Percentiles rank a stretch among this genome's conserved stretches.
Conservation (phyloP, 2,329 filamentous ascomycete species). For the Colletotrichum sp. region DNA sequence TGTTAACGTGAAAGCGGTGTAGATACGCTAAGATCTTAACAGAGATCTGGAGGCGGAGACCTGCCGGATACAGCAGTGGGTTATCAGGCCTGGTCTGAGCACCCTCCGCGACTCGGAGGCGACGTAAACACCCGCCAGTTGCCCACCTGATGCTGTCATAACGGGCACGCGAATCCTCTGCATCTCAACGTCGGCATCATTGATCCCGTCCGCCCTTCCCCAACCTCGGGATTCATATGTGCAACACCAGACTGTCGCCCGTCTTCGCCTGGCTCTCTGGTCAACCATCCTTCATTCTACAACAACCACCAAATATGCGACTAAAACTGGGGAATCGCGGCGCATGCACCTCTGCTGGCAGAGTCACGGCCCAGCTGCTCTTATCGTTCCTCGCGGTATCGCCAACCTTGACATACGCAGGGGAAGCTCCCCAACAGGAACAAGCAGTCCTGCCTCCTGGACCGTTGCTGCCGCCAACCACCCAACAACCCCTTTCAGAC, state of each 20-base stretch:
- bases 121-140: slow-evolving; percentile 11
- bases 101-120: slow-evolving; percentile 15
- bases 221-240: not conserved
- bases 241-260: not conserved
- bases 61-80: not conserved
- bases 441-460: slow-evolving; percentile 48
- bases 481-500: slow-evolving; percentile 50
- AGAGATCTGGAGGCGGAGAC: not conserved
- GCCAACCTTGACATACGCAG: slow-evolving; percentile 43
- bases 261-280: not conserved
- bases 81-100: slow-evolving; percentile 8
- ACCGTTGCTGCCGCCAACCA: slow-evolving; percentile 43
- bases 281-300: not conserved
- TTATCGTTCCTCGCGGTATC: slow-evolving; percentile 71
- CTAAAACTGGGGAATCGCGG: not conserved
- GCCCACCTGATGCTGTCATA: slow-evolving; percentile 23
- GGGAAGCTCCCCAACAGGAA: slow-evolving; percentile 35
- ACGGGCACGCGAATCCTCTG: not conserved
- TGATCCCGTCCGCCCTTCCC: not conserved
- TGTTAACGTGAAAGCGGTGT: not conserved
- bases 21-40: not conserved
- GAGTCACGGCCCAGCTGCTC: slow-evolving; percentile 67
- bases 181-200: slow-evolving; percentile 18
- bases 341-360: slow-evolving; percentile 61
- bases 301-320: not conserved